These are phyloP conservation scores for Papiliotrema flavescens DNA, from an alignment of 1,284 basidiomycete genomes.

Conservation along the genomic window DNA sequence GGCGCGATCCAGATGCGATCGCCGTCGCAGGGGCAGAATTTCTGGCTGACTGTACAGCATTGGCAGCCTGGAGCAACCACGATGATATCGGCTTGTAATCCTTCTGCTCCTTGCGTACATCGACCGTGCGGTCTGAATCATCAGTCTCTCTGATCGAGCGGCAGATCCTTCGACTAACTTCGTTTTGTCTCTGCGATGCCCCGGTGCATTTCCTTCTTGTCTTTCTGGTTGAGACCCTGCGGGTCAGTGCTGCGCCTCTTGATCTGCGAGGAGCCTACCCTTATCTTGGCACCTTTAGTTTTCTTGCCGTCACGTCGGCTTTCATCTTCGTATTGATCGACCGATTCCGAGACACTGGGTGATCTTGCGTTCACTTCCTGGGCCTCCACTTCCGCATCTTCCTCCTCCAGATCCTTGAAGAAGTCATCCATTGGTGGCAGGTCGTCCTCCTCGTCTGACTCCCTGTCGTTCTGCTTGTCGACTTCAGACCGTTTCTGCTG, in stretches of 20 bases:
- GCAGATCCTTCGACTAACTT: conserved; percentile 16
- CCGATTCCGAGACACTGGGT: background rate
- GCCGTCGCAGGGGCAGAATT: background rate
- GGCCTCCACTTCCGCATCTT: background rate
- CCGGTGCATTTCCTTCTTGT: conserved; percentile 20
- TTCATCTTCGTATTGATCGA: conserved; percentile 12
- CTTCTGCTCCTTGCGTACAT: conserved; percentile 13
- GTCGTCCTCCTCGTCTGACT: background rate
- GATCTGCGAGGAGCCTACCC: conserved; percentile 1
- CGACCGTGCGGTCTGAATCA: conserved; percentile 19
- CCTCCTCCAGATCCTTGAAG: background rate
- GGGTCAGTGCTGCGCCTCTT: background rate
- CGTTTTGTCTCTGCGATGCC: conserved; percentile 29
- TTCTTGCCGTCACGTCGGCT: conserved; percentile 5
- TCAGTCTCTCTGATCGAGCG: background rate
- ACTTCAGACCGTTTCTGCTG: background rate
- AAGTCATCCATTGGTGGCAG: background rate
- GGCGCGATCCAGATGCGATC: background rate
- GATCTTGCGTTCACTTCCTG: too few species aligned
- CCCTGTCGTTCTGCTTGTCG: background rate
- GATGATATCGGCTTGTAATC: conserved; percentile 20
- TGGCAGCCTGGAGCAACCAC: conserved; percentile 19
- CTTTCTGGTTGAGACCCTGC: conserved; percentile 32
- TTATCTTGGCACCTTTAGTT: conserved; percentile 3
- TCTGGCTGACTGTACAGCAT: background rate